Base-by-base conservation (phyloP, 306 rosid genomes). In the Morella rubra region DNA sequence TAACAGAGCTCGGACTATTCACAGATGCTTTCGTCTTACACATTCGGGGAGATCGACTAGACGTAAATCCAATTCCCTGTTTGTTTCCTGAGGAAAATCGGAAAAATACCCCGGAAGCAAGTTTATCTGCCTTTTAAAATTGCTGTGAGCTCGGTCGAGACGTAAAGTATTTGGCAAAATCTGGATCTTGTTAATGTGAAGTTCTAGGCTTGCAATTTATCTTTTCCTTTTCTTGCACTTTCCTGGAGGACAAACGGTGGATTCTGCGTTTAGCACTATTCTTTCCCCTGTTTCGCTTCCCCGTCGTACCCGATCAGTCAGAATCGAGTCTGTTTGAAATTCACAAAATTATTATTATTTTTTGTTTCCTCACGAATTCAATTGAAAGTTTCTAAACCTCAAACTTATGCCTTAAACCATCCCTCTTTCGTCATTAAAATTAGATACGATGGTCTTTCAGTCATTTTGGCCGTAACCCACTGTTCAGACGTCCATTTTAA, bases 11-110 rank as follows among this genome's bases (percentile, higher is more conserved):
- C 47, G 12, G n/a, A 0, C 42, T 32, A 12, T 15, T 74, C 52
- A 5, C 42, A 8, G 22, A 9, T 60, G 22, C 65, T 59, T 14
- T 15, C 7, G 37, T 44, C 32, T 44, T 56, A 2, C 12, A 9
- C 16, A 41, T n/a, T 66, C 76, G 76, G 52, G 15, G 77, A 76
- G 72, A 18, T 66, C 58, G 46, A 40, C 37, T 7, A 52, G 76
- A 32, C 22, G 20, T 41, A 76, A 59, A 55, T 54, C 41, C 6
- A 1, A 18, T 42, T 73, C 9, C 51, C 71, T 37, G 66, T 80
- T 19, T 69, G 47, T 12, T 54, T 76, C 5, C 42, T 37, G 45
- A 3, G 32, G 69, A 11, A 67, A 66, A 51, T 13, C 10, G 13
- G 71, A 10, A 4, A 41, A 37, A 40, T 61, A 41, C 19, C 6